Base-by-base conservation (phyloP, 2,329 filamentous ascomycete genomes). In the Trichoderma sp. region DNA sequence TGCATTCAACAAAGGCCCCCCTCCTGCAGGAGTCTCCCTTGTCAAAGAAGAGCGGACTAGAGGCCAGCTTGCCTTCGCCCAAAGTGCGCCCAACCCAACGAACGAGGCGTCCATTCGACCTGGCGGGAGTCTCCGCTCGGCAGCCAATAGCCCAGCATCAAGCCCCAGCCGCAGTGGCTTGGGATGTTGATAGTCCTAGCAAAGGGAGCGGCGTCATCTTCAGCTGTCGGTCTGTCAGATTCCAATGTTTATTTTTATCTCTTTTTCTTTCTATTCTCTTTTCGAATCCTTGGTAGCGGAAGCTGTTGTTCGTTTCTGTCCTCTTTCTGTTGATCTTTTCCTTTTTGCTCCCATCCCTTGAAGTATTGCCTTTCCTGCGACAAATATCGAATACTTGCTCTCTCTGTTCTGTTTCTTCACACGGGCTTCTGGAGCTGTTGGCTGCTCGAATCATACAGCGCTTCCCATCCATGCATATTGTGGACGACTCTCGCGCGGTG, bases 151-250 rank as follows among this genome's bases (percentile, higher is more conserved):
- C n/a, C 48, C 26, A 17, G 6, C 30, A 26, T 55, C 44, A 41
- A 55, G 41, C 43, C 52, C 51, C 51, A 64, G 61, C 61, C 52
- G 61, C 51, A 57, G 61, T 47, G 61, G 61, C 61, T 63, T 54
- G 34, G 34, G 43, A 28, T 7, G 52, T 19, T 61, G 44, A 43
- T 47, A 55, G 52, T 44, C 30, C 30, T 12, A 34, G 1, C 12
- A 39, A 39, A 39, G 34, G 54, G 28, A 55, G 60, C 50, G 51
- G 50, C n/a, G 51, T 51, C 48, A 60, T 39, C 56, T 45, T 59
- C 57, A 60, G 57, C 57, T 59, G 17, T 41, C 55, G n/a, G 9
- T 45, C 59, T 54, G 60, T 63, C 50, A 62, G 48, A 41, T 45
- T 54, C n/a, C 47, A 30, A n/a, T 34, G 21, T 62, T 43, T 54